A percentile compares a stretch with the other conserved stretches of the same genome.
Evolutionary conservation across 1,139 yeast species (phyloP).

Genomic region (Saccharomyces hybrid): DNA sequence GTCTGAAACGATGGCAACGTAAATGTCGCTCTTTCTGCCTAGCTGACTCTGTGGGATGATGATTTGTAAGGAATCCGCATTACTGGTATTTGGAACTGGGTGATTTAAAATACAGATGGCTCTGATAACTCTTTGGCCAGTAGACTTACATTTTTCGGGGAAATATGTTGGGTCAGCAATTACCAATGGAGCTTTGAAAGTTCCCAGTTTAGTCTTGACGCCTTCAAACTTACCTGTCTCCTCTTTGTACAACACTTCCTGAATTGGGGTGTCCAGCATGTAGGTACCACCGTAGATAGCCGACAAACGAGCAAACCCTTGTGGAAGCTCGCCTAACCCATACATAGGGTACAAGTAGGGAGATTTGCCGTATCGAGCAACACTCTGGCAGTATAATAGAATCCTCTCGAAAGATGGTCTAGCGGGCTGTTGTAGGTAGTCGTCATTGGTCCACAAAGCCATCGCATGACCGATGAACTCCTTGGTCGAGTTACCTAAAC

Average conservation of each 20-base stretch:
- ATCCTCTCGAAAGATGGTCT: conserved; percentile 88
- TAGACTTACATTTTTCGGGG: conserved; percentile 80
- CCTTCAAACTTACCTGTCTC: conserved; percentile 59
- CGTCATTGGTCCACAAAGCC: conserved; percentile 96
- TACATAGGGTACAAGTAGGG: conserved; percentile 94
- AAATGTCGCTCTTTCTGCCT: conserved; percentile 87
- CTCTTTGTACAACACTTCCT: conserved; percentile 69
- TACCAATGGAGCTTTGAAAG: conserved; percentile 85
- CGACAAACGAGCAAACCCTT: conserved; percentile 93
- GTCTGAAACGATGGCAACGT: conserved; percentile 83
- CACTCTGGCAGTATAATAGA: conserved; percentile 77
- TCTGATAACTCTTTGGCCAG: conserved; percentile 84
- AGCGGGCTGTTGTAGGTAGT: conserved; percentile 81
- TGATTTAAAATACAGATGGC: conserved; percentile 92
- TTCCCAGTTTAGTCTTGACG: conserved; percentile 84
- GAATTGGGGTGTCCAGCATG: conserved; percentile 95
- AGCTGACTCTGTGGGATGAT: conserved; percentile 96
- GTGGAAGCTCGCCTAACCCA: conserved; percentile 97
- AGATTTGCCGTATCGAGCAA: conserved; percentile 91
- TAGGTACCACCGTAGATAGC: conserved; percentile 98
- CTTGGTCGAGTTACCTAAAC: conserved; percentile 86
- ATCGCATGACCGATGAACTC: conserved; percentile 98
- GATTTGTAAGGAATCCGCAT: conserved; percentile 85
- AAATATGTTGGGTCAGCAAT: conserved; percentile 99
- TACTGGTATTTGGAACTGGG: conserved; percentile 76